A percentile compares a stretch with the other conserved stretches of the same genome.
Evolutionary conservation across 768 basidiomycete genomes (phyloP).

Genomic region (Amanita phalloides): DNA sequence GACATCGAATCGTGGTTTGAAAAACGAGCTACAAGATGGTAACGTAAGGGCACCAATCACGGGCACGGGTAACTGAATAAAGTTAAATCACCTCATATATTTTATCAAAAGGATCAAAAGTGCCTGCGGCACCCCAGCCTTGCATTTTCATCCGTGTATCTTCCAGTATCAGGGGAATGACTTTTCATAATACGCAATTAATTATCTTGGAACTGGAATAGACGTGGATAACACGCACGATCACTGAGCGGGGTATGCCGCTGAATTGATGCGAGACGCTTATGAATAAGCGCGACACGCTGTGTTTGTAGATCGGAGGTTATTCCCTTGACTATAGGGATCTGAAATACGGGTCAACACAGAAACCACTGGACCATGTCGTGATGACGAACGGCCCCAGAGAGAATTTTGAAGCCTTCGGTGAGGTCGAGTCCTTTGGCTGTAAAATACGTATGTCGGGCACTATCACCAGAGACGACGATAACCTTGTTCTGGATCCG

Average conservation of each 20-base stretch:
- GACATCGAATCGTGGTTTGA: slow-evolving; percentile 59
- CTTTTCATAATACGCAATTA: slow-evolving; percentile 22
- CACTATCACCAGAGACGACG: slow-evolving; percentile 66
- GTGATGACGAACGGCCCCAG: slow-evolving; percentile 52
- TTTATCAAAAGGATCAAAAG: slow-evolving; percentile 61
- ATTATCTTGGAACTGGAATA: slow-evolving; percentile 7
- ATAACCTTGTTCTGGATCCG: slow-evolving; percentile 54
- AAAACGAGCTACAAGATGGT: slow-evolving; percentile 44
- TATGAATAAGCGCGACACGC: slow-evolving; percentile 57
- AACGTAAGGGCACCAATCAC: slow-evolving; percentile 5
- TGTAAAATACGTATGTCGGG: slow-evolving; percentile 57
- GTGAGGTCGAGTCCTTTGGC: slow-evolving; percentile 65
- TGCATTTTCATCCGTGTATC: slow-evolving; percentile 54
- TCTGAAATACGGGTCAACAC: slow-evolving; percentile 27
- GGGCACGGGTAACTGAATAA: slow-evolving; percentile 7
- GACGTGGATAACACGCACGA: slow-evolving; percentile 31
- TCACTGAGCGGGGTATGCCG: slow-evolving; percentile 47
- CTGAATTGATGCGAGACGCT: slow-evolving; percentile 55
- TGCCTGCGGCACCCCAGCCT: slow-evolving; percentile 54
- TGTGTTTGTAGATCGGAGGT: slow-evolving; percentile 59
- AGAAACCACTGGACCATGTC: slow-evolving; percentile 9
- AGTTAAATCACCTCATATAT: slow-evolving; percentile 46
- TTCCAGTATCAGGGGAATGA: slow-evolving; percentile 53
- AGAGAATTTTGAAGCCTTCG: slow-evolving; percentile 72
- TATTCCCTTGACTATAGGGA: slow-evolving; percentile 67